These are phyloP conservation scores for Mixia osmundae DNA, from an alignment of 1,284 basidiomycete species.

Conservation along the genomic window DNA sequence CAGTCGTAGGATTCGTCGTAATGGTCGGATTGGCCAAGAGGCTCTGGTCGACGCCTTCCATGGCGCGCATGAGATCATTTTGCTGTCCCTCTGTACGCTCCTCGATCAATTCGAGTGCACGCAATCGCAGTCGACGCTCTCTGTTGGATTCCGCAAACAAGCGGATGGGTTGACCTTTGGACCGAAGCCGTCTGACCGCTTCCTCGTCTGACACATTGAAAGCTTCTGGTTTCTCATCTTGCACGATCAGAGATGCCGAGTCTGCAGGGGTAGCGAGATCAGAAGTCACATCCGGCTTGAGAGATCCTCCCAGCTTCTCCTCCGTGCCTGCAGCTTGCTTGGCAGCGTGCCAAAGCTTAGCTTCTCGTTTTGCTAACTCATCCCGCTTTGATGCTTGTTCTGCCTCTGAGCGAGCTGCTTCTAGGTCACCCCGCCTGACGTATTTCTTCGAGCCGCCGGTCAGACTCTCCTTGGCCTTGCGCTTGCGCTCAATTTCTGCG, in stretches of 20 bases:
- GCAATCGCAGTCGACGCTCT: constrained; percentile 64
- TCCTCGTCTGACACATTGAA: constrained; percentile 91
- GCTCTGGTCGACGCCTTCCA: constrained; percentile 47
- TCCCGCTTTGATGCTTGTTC: background rate
- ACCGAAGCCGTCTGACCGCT: constrained; percentile 60
- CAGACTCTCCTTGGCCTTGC: constrained; percentile 36
- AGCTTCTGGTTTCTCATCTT: constrained; percentile 26
- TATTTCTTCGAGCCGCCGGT: constrained; percentile 37
- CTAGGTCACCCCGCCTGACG: constrained; percentile 50
- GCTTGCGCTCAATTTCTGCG: constrained; percentile 69
- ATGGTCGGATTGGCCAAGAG: constrained; percentile 12
- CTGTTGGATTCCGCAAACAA: constrained; percentile 89
- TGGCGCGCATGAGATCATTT: constrained; percentile 82
- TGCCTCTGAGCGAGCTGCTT: background rate
- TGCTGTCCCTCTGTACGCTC: constrained; percentile 40
- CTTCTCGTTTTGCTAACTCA: background rate
- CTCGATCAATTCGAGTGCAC: constrained; percentile 82
- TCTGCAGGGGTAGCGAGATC: constrained; percentile 1
- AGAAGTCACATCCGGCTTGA: background rate
- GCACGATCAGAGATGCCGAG: background rate
- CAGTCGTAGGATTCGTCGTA: too few relatives aligned
- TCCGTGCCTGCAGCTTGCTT: background rate
- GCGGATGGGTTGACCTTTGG: constrained; percentile 79
- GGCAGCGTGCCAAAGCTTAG: background rate
- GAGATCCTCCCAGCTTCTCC: background rate